These are phyloP conservation scores for Ochetophila trinervis DNA, from an alignment of 306 rosid genomes.

Conservation along the genomic window DNA sequence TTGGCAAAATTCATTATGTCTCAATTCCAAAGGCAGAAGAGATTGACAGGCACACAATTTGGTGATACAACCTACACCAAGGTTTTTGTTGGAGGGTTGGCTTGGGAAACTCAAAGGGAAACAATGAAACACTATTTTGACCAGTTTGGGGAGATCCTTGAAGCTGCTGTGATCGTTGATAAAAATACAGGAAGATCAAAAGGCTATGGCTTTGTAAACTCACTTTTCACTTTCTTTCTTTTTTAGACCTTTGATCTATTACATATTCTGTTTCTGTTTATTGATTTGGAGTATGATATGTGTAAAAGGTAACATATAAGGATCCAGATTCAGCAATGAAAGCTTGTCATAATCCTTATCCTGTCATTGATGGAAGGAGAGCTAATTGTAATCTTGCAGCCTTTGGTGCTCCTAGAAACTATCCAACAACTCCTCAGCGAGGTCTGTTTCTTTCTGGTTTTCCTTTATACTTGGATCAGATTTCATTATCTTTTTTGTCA, in stretches of 20 bases:
- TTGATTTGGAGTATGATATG: slow-evolving; percentile 29
- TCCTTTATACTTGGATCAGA: background rate
- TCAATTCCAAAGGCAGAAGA: slow-evolving; percentile 31
- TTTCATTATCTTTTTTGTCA: too few relatives aligned
- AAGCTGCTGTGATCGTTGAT: slow-evolving; percentile 75
- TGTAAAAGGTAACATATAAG: slow-evolving; percentile 68
- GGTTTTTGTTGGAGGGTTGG: slow-evolving; percentile 85
- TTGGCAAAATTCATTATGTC: slow-evolving; percentile 28
- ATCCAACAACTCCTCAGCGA: slow-evolving; percentile 28
- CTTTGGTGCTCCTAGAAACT: slow-evolving; percentile 45
- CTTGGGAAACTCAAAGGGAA: slow-evolving; percentile 82
- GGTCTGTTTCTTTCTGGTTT: slow-evolving; percentile 27
- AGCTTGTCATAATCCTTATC: slow-evolving; percentile 70
- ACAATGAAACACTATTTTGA: slow-evolving; percentile 65
- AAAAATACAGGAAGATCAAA: slow-evolving; percentile 70
- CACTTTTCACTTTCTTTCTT: background rate
- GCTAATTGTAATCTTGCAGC: slow-evolving; percentile 79
- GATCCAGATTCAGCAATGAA: slow-evolving; percentile 69
- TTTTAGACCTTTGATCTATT: background rate
- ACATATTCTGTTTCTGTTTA: background rate
- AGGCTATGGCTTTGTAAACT: slow-evolving; percentile 82
- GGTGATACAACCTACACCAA: slow-evolving; percentile 83
- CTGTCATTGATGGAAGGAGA: slow-evolving; percentile 74
- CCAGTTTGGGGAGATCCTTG: slow-evolving; percentile 74
- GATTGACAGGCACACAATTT: slow-evolving; percentile 49